Evolutionary conservation across 495 filamentous ascomycete genomes (phyloP), one percentile per base, ranked within the genome.

Genomic region (Penicillium waksmanii): DNA sequence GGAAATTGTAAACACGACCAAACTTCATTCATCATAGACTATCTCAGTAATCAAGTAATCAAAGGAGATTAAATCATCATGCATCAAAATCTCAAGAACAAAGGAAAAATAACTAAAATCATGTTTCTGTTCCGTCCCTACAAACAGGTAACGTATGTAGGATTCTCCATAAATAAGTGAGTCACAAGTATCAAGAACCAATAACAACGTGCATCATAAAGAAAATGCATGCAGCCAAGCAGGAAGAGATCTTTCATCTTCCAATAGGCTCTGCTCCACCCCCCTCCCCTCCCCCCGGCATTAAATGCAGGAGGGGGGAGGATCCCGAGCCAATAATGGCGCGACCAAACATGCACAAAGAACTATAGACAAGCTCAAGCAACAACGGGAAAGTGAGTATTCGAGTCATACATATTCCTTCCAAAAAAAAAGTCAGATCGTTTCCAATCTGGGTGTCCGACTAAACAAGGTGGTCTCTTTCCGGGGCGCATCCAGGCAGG

Each of bases 401-500:
- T 19, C 56, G 33, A 52, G 56, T 36, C 55, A 43, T 42, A 23
- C 55, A 43, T 42, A 23, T 48, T 31, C 55, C 46, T 48, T 3
- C 46, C 25, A 23, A 51, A 36, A 13, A 52, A 55, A 31, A 50
- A 9, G 4, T 52, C 51, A 49, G 59, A 57, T 58, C 53, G 27
- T 53, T 60, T 57, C 59, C 59, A 17, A 60, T 56, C 51, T 44
- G 50, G 56, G 56, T 51, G 18, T 60, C 64, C 60, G 57, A 56
- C 44, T 48, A 48, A 42, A 49, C 35, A 57, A 40, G 38, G 46
- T 48, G 46, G 46, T 56, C 47, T 47, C 18, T 21, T 61, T 57
- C 31, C 44, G 38, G 65, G 63, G 63, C 60, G 55, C 57, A 61
- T 61, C 60, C 63, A 63, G 56, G 57, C 57, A 67, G 42, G 51